Conservation (phyloP, 2,329 filamentous ascomycete genomes). For the Beauveria varroae region DNA sequence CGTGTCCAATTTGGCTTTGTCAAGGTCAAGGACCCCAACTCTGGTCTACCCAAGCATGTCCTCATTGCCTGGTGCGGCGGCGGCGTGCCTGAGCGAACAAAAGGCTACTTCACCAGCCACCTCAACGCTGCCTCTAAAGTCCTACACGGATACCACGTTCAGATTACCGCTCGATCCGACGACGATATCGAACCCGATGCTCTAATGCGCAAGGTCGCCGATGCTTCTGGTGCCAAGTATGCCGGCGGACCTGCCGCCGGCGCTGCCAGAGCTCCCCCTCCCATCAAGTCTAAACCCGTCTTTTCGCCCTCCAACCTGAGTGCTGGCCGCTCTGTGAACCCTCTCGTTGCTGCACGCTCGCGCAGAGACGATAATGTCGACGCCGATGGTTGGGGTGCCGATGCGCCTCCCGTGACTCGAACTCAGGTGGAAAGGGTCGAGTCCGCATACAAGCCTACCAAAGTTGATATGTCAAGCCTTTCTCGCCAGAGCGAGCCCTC, state of each 20-base stretch:
- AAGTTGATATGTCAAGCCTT: slow-evolving; percentile 85
- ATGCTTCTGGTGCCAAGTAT: slow-evolving; percentile 94
- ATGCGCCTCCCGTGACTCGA: slow-evolving; percentile 85
- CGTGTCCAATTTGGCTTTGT: slow-evolving; percentile 95
- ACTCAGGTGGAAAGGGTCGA: slow-evolving; percentile 86
- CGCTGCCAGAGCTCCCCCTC: slow-evolving; percentile 51
- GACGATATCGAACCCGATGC: slow-evolving; percentile 77
- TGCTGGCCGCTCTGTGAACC: slow-evolving; percentile 50
- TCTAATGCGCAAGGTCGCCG: slow-evolving; percentile 88
- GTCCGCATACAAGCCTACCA: slow-evolving; percentile 89
- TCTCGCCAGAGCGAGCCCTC: slow-evolving; percentile 65
- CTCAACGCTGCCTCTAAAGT: slow-evolving; percentile 82
- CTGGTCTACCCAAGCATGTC: slow-evolving; percentile 78
- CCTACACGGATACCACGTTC: slow-evolving; percentile 93
- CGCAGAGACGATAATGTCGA: slow-evolving; percentile 56
- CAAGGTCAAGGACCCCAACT: slow-evolving; percentile 94
- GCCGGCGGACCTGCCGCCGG: slow-evolving; percentile 57
- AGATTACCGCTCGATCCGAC: slow-evolving; percentile 91
- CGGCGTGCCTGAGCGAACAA: slow-evolving; percentile 95
- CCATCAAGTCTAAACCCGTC: slow-evolving; percentile 79
- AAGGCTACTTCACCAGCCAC: slow-evolving; percentile 97
- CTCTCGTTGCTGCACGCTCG: slow-evolving; percentile 58
- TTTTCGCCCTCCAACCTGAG: slow-evolving; percentile 68
- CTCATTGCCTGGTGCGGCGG: slow-evolving; percentile 96
- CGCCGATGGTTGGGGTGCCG: slow-evolving; percentile 86